These are phyloP conservation scores for Vinca minor DNA, from an alignment of 257 asterid species.

Conservation along the genomic window DNA sequence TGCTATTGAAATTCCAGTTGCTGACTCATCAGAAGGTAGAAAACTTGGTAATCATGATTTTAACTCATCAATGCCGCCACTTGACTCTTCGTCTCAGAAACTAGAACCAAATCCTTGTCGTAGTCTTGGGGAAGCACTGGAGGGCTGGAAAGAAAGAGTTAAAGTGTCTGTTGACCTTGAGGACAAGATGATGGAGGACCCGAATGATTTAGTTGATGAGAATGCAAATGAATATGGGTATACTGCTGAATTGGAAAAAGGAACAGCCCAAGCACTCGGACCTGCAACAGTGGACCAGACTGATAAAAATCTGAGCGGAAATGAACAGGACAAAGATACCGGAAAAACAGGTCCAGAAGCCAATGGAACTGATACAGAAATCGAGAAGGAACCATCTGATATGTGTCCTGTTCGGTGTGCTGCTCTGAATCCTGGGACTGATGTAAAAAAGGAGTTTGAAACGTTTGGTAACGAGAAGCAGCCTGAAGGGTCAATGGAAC, in stretches of 20 bases:
- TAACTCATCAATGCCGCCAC: constrained; percentile 29
- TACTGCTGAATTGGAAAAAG: constrained; percentile 74
- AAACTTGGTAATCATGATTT: constrained; percentile 38
- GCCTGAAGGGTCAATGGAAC: constrained; percentile 34
- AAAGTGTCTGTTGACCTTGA: constrained; percentile 71
- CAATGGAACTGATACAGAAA: constrained; percentile 35
- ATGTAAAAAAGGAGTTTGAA: constrained; percentile 25
- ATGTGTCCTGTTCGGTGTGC: constrained; percentile 29
- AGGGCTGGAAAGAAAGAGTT: constrained; percentile 92
- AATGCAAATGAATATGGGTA: constrained; percentile 77
- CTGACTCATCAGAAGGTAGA: constrained; percentile 45
- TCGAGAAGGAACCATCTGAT: constrained; percentile 44
- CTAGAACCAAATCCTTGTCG: constrained; percentile 75
- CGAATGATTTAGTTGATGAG: constrained; percentile 51
- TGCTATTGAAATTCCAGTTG: constrained; percentile 39
- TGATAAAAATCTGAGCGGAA: constrained; percentile 40
- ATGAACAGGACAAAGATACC: constrained; percentile 44
- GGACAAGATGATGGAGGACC: constrained; percentile 28
- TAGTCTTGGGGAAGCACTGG: constrained; percentile 82
- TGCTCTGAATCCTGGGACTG: constrained; percentile 25
- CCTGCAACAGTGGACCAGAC: constrained; percentile 87
- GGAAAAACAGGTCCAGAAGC: constrained; percentile 31
- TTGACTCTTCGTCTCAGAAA: constrained; percentile 44
- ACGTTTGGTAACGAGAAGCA: constrained; percentile 33
- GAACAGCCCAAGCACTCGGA: constrained; percentile 92